Evolutionary conservation across 169 alveolate species (phyloP).

Genomic region (Cryptosporidium andersoni): DNA sequence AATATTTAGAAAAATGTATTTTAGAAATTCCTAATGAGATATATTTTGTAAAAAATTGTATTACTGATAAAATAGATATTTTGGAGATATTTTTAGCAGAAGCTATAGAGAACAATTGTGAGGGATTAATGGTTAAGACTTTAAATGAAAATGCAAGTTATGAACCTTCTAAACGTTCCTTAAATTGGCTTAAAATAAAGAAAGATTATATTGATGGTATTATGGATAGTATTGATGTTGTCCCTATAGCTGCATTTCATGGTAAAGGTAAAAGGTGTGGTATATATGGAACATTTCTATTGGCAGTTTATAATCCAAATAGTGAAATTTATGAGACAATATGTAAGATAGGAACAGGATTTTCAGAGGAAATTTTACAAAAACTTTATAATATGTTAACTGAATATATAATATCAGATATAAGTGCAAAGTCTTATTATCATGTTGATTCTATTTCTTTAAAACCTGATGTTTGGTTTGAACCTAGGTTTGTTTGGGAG

Average conservation of each 20-base stretch:
- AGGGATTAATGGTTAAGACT: conserved; percentile 98
- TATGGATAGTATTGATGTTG: conserved; percentile 97
- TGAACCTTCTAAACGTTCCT: conserved; percentile 97
- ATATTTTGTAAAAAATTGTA: conserved; percentile 79
- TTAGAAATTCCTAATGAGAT: conserved; percentile 74
- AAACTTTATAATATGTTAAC: conserved; percentile 81
- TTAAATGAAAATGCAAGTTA: conserved; percentile 94
- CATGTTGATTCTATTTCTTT: conserved; percentile 76
- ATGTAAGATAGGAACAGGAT: conserved; percentile 97
- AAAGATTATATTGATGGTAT: conserved; percentile 96
- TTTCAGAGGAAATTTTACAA: conserved; percentile 91
- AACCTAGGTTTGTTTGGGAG: conserved; percentile 96
- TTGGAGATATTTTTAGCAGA: conserved; percentile 83
- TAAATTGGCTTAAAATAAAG: conserved; percentile 98
- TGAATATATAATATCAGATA: conserved; percentile 80
- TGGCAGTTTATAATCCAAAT: conserved; percentile 95
- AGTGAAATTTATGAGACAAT: conserved; percentile 93
- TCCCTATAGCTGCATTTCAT: conserved; percentile 97
- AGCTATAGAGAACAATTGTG: conserved; percentile 90
- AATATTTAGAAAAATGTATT: conserved; percentile 74
- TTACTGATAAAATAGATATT: conserved; percentile 81
- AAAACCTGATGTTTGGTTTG: conserved; percentile 87
- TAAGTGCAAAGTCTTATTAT: conserved; percentile 73
- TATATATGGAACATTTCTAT: conserved; percentile 92
- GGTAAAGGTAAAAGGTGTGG: conserved; percentile 95